Conservation (phyloP, 2,329 filamentous ascomycete species). For the Pestalotiopsis sp. region DNA sequence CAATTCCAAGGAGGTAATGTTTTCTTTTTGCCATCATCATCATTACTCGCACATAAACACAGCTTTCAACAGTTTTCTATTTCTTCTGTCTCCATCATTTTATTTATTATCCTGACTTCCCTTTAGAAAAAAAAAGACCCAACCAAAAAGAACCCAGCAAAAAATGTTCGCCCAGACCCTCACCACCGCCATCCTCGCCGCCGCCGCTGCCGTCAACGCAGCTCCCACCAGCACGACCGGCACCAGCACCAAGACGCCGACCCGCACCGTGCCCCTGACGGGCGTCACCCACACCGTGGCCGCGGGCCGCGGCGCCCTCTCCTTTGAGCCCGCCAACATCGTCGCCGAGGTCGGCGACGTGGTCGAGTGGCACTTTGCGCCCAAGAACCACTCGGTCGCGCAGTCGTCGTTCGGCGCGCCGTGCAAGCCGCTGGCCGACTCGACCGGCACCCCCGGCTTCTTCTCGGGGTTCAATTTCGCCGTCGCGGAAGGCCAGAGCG, state of each 20-base stretch:
- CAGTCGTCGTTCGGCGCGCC: constrained; percentile 43
- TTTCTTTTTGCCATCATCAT: constrained; percentile 6
- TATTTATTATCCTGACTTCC: neutral
- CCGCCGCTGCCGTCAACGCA: constrained; percentile 27
- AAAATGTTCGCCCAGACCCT: constrained; percentile 37
- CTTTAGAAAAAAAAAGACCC: neutral
- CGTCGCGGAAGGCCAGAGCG: neutral
- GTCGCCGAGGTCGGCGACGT: constrained; percentile 51
- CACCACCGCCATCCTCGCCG: constrained; percentile 28
- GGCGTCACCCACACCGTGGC: constrained; percentile 48
- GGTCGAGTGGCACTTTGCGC: constrained; percentile 58
- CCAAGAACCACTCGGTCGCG: constrained; percentile 52
- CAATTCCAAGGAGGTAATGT: neutral
- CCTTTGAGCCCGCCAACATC: constrained; percentile 53
- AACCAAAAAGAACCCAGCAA: constrained; percentile 14
- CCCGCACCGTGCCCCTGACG: constrained; percentile 37
- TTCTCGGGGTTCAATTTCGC: constrained; percentile 17
- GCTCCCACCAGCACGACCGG: constrained; percentile 32
- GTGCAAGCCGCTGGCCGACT: constrained; percentile 30
- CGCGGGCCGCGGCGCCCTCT: constrained; percentile 46
- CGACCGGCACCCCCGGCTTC: constrained; percentile 1
- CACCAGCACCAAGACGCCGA: constrained; percentile 22
- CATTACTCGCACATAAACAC: neutral
- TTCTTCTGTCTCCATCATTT: neutral
- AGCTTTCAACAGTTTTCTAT: neutral